Evolutionary conservation across 2,329 filamentous ascomycete genomes (phyloP), one percentile per base, ranked within the genome.

Genomic region (Stromatinia cepivora): DNA sequence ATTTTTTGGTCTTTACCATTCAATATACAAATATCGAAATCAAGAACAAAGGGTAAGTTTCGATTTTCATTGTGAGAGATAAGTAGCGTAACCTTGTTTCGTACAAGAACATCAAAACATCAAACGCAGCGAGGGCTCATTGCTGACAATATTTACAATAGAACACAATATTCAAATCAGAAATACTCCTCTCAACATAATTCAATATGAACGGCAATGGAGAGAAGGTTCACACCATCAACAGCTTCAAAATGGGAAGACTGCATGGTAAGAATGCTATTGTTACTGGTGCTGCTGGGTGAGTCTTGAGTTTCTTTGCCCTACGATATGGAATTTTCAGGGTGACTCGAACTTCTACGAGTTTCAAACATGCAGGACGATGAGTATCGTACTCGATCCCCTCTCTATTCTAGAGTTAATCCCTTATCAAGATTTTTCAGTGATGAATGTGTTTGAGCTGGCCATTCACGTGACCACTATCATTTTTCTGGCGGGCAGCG

Each of bases 261-360:
- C 69, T 79, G 45, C 71, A 74, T 72, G 77, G 78, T 52, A 80
- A 79, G 71, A 80, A 81, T 70, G 77, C 79, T 9, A 77, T 92
- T 76, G 84, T 92, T 77, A 92, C 89, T 50, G 89, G 89, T 75
- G 89, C 88, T 72, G 89, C 87, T 76, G 88, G 89, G 88, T 91
- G 82, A 79, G 84, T 80, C 56, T 58, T 67, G 54, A n/a, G 1
- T 48, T 28, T 57, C 8, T 48, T 39, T 34, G 8, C 31, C 8
- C 22, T n/a, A 4, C 22, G 28, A 46, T n/a, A 25, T 54, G 20
- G 17, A n/a, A 5, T 17, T 31, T 22, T 39, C 22, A 22, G 8
- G 5, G 9, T 20, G 31, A 5, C 13, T 48, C 6, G 42, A 7
- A 31, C 25, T 45, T 45, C 5, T 45, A 20, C 17, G 31, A 3